Evolutionary conservation across 2,329 filamentous ascomycete genomes (phyloP).

Genomic region (Botrytis hyacinthi): DNA sequence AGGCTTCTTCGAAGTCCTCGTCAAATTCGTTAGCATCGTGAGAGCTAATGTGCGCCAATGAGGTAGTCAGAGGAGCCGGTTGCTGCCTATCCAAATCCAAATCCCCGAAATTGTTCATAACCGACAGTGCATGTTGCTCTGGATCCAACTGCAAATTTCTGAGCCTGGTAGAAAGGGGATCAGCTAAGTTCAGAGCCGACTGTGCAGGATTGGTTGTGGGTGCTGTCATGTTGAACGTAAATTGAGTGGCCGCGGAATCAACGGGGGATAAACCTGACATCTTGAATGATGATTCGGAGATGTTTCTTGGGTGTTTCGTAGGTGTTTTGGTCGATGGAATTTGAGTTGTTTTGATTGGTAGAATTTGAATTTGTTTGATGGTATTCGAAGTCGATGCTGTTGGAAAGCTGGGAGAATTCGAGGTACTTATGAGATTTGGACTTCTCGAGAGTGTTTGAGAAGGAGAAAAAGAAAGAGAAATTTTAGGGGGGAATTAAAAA

Average conservation of each 20-base stretch:
- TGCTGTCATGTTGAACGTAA: not conserved
- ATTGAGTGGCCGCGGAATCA: not conserved
- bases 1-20: not conserved
- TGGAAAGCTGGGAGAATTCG: not conserved
- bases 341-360: not conserved
- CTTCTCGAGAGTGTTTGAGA: not conserved
- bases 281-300: not conserved
- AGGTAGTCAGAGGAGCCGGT: not conserved
- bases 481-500: not conserved
- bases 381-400: not conserved
- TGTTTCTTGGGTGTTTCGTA: not conserved
- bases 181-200: not conserved
- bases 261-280: not conserved
- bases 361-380: not conserved
- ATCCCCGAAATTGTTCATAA: not conserved
- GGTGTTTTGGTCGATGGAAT: not conserved
- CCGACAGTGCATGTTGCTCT: no score
- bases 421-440: not conserved
- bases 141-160: not conserved
- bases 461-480: not conserved
- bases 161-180: not conserved
- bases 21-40: not conserved
- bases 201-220: rapidly evolving
- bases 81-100: not conserved
- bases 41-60: rapidly evolving